These are phyloP conservation scores for button mushroom (Agaricus bisporus) DNA, from an alignment of 768 basidiomycete species.

Conservation along the genomic window DNA sequence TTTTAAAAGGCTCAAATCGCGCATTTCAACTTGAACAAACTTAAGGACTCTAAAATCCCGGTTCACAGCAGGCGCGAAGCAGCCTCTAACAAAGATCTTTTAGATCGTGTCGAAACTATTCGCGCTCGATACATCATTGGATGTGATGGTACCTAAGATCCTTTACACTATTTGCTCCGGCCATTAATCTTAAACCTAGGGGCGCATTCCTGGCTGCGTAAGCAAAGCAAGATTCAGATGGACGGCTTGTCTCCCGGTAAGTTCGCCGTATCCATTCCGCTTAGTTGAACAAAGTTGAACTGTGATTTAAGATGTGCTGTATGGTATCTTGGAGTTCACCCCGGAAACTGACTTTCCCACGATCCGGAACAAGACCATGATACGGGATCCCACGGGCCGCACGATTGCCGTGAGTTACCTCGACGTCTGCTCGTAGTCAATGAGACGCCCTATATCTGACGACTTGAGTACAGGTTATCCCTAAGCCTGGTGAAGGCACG, in stretches of 20 bases:
- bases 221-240: neutral
- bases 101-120: constrained; percentile 3
- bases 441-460: neutral
- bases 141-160: constrained; percentile 13
- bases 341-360: neutral
- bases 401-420: neutral
- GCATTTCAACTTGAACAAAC: neutral
- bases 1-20: neutral
- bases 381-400: neutral
- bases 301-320: neutral
- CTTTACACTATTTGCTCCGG: neutral
- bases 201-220: constrained; percentile 18
- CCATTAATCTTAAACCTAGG: constrained; percentile 7
- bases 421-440: too few relatives aligned
- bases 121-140: constrained; percentile 18
- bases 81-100: neutral
- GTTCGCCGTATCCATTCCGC: neutral
- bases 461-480: neutral
- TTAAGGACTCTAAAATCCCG: neutral
- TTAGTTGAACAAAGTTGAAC: neutral
- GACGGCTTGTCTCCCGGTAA: neutral
- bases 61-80: neutral
- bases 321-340: neutral
- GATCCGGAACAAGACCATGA: neutral
- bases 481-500: neutral